phyloP scores from a whole-genome alignment of 768 basidiomycete species.

The Podaxis pistillaris region DNA sequence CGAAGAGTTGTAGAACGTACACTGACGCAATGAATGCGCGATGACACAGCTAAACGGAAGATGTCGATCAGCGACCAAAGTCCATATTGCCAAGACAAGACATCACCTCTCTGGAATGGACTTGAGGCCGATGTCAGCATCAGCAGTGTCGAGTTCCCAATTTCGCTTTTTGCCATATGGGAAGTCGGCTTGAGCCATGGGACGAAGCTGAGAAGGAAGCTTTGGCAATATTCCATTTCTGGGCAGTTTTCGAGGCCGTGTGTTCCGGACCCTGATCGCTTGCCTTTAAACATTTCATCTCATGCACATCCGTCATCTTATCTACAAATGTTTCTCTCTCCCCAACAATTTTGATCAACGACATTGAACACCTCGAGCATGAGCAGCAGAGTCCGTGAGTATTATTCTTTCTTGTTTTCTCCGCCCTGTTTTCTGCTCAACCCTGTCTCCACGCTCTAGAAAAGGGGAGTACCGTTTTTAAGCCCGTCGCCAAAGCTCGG shows the following conservation, averaged over 20 bases:
- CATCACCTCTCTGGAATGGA: slow-evolving; percentile 57
- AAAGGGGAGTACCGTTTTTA: slow-evolving; percentile 69
- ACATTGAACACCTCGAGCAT: slow-evolving; percentile 25
- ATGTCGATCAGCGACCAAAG: background rate
- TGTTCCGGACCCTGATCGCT: slow-evolving; percentile 1
- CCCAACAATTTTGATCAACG: background rate
- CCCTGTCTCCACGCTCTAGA: slow-evolving; percentile 37
- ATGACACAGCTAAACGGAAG: slow-evolving; percentile 52
- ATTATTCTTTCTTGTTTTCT: background rate
- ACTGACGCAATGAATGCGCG: slow-evolving; percentile 69
- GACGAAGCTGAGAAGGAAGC: background rate
- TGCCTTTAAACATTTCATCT: background rate
- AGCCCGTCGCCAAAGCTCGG: slow-evolving; percentile 61
- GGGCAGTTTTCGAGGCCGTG: slow-evolving; percentile 12
- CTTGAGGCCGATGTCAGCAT: slow-evolving; percentile 44
- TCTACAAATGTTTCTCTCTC: slow-evolving; percentile 5
- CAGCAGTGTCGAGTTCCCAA: slow-evolving; percentile 55
- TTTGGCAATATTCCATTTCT: slow-evolving; percentile 7
- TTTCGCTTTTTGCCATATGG: slow-evolving; percentile 57
- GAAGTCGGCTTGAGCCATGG: slow-evolving; percentile 27
- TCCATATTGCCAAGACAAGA: background rate
- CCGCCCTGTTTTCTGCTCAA: slow-evolving; percentile 11
- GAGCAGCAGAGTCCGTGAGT: slow-evolving; percentile 69
- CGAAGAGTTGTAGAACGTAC: slow-evolving; percentile 30
- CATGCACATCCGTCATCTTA: slow-evolving; percentile 11